Evolutionary conservation across 2,329 filamentous ascomycete species (phyloP).

Genomic region (Penicillium oxalicum): DNA sequence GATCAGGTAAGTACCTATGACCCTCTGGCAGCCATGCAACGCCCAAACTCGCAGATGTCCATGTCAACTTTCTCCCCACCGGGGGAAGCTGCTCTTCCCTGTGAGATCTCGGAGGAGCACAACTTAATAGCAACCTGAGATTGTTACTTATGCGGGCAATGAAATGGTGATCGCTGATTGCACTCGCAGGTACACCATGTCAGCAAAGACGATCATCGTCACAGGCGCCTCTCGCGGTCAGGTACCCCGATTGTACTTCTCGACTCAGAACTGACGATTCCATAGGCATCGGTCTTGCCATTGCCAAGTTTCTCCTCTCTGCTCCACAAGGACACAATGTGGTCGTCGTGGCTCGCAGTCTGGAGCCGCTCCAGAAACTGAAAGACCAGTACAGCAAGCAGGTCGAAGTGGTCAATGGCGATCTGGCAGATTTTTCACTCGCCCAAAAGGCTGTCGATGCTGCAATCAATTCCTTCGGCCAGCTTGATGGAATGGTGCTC

Average conservation of each 20-base stretch:
- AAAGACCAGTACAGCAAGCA: conserved; percentile 49
- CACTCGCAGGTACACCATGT: conserved; percentile 28
- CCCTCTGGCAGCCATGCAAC: too few species aligned
- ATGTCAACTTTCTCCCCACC: too few species aligned
- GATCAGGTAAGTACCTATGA: too few species aligned
- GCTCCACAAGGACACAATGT: conserved; percentile 48
- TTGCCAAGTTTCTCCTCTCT: conserved; percentile 54
- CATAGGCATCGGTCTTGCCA: conserved; percentile 57
- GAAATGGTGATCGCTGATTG: conserved; percentile 2
- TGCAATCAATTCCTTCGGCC: conserved; percentile 62
- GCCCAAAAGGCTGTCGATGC: conserved; percentile 58
- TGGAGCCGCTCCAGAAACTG: conserved; percentile 49
- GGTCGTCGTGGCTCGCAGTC: conserved; percentile 53
- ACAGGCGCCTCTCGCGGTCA: conserved; percentile 60
- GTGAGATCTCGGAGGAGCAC: too few species aligned
- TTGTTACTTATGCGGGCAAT: too few species aligned
- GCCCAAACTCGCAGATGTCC: too few species aligned
- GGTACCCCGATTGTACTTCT: background rate
- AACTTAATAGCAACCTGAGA: too few species aligned
- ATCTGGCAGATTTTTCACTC: conserved; percentile 50
- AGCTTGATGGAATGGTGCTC: conserved; percentile 73
- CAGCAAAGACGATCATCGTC: conserved; percentile 64
- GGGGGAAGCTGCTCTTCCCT: too few species aligned
- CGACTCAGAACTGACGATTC: conserved; percentile 3
- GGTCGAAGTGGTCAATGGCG: conserved; percentile 54